Evolutionary conservation across 2,329 filamentous ascomycete species (phyloP).

Genomic region (Sarocladium oryzae): DNA sequence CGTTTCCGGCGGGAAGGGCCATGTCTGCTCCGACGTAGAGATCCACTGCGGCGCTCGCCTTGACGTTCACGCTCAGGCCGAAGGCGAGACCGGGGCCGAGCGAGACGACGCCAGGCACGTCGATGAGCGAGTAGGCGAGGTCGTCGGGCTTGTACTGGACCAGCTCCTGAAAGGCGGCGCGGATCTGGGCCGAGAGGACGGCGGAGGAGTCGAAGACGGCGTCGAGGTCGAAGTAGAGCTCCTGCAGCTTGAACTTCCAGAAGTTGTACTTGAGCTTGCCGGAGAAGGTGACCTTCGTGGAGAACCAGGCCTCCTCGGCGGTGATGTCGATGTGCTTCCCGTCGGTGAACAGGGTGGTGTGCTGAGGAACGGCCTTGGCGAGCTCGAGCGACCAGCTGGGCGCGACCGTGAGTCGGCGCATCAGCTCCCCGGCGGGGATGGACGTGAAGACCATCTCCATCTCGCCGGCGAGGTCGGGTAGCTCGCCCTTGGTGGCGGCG

Average conservation of each 20-base stretch:
- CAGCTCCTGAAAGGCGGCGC: neutral
- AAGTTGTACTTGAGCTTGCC: slow-evolving; percentile 7
- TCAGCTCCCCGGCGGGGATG: neutral
- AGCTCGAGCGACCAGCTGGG: neutral
- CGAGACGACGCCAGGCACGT: neutral
- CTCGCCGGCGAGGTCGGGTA: slow-evolving; percentile 1
- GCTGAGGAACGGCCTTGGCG: neutral
- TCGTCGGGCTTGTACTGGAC: slow-evolving; percentile 6
- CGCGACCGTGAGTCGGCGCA: neutral
- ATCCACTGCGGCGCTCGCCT: neutral
- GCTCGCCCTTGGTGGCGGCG: neutral
- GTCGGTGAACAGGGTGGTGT: neutral
- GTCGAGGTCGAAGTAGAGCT: slow-evolving; percentile 7
- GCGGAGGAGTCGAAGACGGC: neutral
- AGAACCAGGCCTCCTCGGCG: slow-evolving; percentile 6
- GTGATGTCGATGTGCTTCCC: slow-evolving; percentile 1
- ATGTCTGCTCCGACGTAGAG: neutral
- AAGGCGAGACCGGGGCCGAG: slow-evolving; percentile 2
- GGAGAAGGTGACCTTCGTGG: slow-evolving; percentile 3
- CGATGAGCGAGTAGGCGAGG: slow-evolving; percentile 2
- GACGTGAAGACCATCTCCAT: slow-evolving; percentile 1
- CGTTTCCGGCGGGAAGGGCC: neutral
- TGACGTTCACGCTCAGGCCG: neutral
- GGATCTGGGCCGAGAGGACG: neutral
- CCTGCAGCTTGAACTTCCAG: slow-evolving; percentile 2